A percentile compares a stretch with the other conserved stretches of the same genome.
phyloP scores from a whole-genome alignment of 1,139 yeast genomes.

The Taphrina pruni region DNA sequence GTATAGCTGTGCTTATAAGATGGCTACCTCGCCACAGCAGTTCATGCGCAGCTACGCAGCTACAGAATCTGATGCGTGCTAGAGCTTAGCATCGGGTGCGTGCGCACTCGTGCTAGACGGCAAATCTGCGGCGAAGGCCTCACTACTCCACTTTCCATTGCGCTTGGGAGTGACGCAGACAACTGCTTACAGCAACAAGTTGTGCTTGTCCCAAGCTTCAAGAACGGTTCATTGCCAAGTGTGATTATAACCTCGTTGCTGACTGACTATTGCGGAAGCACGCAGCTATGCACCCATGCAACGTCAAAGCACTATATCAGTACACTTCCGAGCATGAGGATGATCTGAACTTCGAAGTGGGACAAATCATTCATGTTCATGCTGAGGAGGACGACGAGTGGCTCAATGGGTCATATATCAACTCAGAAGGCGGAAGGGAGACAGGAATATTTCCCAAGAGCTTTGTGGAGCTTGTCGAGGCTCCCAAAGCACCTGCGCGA shows the following conservation, averaged over 20 bases:
- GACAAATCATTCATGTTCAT: constrained; percentile 73
- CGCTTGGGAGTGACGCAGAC: constrained; percentile 11
- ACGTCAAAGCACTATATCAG: constrained; percentile 62
- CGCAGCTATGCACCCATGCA: constrained; percentile 15
- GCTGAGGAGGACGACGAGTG: constrained; percentile 88
- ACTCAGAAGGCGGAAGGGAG: constrained; percentile 53
- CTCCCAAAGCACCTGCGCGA: constrained; percentile 46
- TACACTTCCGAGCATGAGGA: constrained; percentile 82
- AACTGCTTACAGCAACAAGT: background rate
- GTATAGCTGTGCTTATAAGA: too few species aligned
- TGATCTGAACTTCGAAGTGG: constrained; percentile 73
- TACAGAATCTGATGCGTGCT: too few species aligned
- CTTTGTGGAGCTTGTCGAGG: constrained; percentile 65
- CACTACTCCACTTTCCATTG: constrained; percentile 11
- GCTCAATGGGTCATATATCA: constrained; percentile 73
- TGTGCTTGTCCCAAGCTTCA: background rate
- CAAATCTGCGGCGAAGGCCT: background rate
- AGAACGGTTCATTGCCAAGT: background rate
- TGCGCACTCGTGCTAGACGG: background rate
- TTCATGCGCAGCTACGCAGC: too few species aligned
- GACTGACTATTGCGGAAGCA: background rate
- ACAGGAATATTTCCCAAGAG: constrained; percentile 87
- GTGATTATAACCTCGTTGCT: background rate
- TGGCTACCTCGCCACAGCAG: too few species aligned
- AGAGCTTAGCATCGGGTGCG: background rate